Base-by-base conservation (phyloP, 192 early-diverging fungal species). In the Umbelopsis sp. region DNA sequence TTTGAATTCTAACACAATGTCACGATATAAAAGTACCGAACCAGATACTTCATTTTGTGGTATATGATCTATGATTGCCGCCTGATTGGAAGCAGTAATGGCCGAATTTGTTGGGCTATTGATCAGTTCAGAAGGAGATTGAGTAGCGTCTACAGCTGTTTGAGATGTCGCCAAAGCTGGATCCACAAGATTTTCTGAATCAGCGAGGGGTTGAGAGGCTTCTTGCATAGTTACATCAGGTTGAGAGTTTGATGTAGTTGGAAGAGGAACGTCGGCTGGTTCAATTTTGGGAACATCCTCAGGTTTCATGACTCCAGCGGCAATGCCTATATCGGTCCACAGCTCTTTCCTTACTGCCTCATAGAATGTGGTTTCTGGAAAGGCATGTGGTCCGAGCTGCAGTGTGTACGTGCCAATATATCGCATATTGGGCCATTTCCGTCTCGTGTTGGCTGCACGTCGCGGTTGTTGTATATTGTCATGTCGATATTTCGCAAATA, bases 1-100 rank as follows among this genome's bases (percentile, higher is more conserved):
- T 18, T 78, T 78, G 76, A 91, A 86, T 67, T 87, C 84, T 58
- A 91, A 75, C 3, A 82, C 79, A 46, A 91, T 70, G 22, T 84
- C 82, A 37, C 37, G 41, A 35, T 69, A 71, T 23, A 74, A 69
- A 22, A 74, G 51, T 53, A 67, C 12, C 48, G 48, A 13, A 49
- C 15, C 33, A 4, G 55, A 61, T 18, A 25, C 55, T 18, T 16
- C 30, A 18, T 27, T 35, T 3, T 25, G 25, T 41, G 37, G 37
- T 41, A 41, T 41, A 41, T 1, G 2, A 1, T 41, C 37, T 41
- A 10, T 41, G 7, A 6, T 41, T 10, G 37, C 10, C 10, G 37
- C 10, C 7, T 41, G 37, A 41, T 41, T 41, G 2, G 37, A 41
- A 1, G 37, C 2, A 41, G 10, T 6, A 41, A 9, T 6, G 2